A percentile compares a stretch with the other conserved stretches of the same genome.
Conservation (phyloP, 371 early-diverging fungal genomes). For the Globomyces sp. region DNA sequence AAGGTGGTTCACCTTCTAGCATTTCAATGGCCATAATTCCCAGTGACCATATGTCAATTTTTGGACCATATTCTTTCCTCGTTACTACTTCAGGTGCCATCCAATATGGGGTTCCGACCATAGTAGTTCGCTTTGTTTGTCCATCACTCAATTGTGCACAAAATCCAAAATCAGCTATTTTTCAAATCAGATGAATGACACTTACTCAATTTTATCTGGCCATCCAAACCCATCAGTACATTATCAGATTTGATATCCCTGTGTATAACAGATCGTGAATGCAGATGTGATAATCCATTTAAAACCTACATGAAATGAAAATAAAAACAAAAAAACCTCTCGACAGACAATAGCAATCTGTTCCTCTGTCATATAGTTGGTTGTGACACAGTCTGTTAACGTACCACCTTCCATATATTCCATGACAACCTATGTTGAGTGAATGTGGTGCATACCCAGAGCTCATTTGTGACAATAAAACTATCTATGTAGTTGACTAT, state of each 20-base stretch:
- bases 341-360: conserved; percentile 92
- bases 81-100: conserved; percentile 89
- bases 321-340: conserved; percentile 54
- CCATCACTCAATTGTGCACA: conserved; percentile 86
- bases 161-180: conserved; percentile 86
- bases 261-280: conserved; percentile 92
- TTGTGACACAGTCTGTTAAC: conserved; percentile 88
- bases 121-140: conserved; percentile 79
- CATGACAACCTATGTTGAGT: conserved; percentile 61
- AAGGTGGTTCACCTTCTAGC: conserved; percentile 88
- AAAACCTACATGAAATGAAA: conserved; percentile 33
- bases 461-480: conserved; percentile 81
- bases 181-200: not conserved
- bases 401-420: conserved; percentile 98
- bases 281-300: conserved; percentile 87
- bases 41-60: conserved; percentile 51
- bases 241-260: conserved; percentile 98
- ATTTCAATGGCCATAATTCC: conserved; percentile 54
- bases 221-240: conserved; percentile 79
- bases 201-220: conserved; percentile 85
- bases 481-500: conserved; percentile 97
- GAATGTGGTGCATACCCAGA: conserved; percentile 54
- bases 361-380: conserved; percentile 90
- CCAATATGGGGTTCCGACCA: conserved; percentile 89
- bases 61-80: conserved; percentile 85